A percentile compares a stretch with the other conserved stretches of the same genome.
Evolutionary conservation across 306 rosid species (phyloP).

Genomic region (Adenanthera pavonina): DNA sequence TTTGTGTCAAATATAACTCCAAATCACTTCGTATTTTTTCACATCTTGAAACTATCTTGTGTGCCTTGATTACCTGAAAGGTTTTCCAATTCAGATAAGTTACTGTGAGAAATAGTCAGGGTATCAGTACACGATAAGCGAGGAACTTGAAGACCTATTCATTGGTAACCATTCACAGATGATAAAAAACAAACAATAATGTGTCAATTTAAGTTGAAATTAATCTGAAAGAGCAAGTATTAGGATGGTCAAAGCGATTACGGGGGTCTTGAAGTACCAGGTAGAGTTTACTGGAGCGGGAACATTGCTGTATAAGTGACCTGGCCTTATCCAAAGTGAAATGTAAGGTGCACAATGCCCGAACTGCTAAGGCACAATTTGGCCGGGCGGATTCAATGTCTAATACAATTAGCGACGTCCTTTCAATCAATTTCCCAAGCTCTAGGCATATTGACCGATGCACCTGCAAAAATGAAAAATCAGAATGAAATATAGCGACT

Average conservation of each 20-base stretch:
- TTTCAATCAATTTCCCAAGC: conserved; percentile 52
- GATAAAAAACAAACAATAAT: conserved; percentile 21
- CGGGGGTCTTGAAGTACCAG: conserved; percentile 43
- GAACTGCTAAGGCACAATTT: conserved; percentile 48
- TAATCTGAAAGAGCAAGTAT: neutral
- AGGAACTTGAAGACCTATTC: neutral
- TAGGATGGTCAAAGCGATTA: neutral
- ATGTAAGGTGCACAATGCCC: conserved; percentile 54
- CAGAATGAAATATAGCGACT: neutral
- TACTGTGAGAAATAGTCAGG: neutral
- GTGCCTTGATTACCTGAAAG: conserved; percentile 57
- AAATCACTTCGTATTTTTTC: conserved; percentile 47
- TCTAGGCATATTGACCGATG: conserved; percentile 56
- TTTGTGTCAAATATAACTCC: conserved; percentile 49
- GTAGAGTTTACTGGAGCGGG: conserved; percentile 66
- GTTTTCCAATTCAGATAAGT: conserved; percentile 31
- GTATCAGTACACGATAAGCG: too few species aligned
- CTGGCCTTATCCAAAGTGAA: conserved; percentile 57
- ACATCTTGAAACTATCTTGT: conserved; percentile 55
- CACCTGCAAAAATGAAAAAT: conserved; percentile 46
- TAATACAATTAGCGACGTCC: conserved; percentile 47
- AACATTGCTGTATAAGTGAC: conserved; percentile 51
- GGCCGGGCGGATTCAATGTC: conserved; percentile 63
- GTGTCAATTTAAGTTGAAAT: conserved; percentile 12
- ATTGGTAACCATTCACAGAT: neutral